A percentile compares a stretch with the other conserved stretches of the same genome.
Conservation (phyloP, 2,329 filamentous ascomycete species). For the Curvularia spicifera region DNA sequence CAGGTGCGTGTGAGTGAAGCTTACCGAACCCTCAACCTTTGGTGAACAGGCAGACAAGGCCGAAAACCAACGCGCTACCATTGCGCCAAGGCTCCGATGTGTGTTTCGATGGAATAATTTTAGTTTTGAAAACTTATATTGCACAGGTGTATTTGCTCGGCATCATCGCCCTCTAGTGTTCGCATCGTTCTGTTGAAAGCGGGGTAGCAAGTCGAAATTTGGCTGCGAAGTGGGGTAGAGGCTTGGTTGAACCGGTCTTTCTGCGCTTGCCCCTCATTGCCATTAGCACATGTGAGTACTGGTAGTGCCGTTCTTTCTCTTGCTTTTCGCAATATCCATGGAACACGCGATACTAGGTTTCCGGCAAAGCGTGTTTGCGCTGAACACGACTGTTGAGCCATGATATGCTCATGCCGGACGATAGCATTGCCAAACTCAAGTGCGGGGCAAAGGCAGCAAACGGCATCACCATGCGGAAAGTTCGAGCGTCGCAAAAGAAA, state of each 20-base stretch:
- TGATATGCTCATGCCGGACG: neutral
- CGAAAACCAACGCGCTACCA: constrained; percentile 42
- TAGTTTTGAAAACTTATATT: fast-evolving
- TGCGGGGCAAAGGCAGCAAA: neutral
- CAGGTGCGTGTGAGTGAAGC: too few relatives aligned
- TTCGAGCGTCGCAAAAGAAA: neutral
- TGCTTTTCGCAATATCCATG: neutral
- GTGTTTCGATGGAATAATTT: constrained; percentile 5
- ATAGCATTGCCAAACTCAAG: neutral
- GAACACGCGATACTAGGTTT: neutral
- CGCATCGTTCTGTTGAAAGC: neutral
- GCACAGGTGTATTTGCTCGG: fast-evolving
- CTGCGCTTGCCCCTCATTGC: neutral
- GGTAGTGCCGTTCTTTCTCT: neutral
- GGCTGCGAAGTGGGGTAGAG: neutral
- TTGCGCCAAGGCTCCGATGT: constrained; percentile 33
- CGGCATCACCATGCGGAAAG: neutral
- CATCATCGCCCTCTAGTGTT: too few relatives aligned
- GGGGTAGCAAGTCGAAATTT: neutral
- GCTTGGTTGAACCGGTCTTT: neutral
- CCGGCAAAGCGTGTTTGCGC: neutral
- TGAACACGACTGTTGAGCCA: neutral
- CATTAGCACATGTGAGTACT: neutral
- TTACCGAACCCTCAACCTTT: constrained; percentile 38
- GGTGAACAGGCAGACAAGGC: constrained; percentile 24